Evolutionary conservation across 2,329 filamentous ascomycete genomes (phyloP).

Genomic region (Diaporthe destruens): DNA sequence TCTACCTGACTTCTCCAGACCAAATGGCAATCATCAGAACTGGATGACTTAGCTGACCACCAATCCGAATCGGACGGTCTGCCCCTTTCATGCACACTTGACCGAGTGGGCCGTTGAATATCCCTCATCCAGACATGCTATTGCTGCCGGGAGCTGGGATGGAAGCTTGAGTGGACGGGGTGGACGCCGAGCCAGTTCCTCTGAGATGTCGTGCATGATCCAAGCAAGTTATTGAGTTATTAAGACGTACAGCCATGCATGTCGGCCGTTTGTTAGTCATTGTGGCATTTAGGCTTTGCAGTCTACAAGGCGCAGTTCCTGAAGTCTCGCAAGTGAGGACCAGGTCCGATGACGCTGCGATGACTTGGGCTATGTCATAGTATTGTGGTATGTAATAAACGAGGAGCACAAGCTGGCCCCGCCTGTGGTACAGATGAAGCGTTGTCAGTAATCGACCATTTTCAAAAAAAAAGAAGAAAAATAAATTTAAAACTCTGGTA

Average conservation of each 20-base stretch:
- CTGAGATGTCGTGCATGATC: slow-evolving; percentile 17
- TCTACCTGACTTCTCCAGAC: background rate
- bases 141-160: slow-evolving; percentile 9
- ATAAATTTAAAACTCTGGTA: too few relatives aligned
- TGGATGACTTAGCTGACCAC: too few relatives aligned
- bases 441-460: background rate
- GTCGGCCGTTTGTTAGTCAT: background rate
- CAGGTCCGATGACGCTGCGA: slow-evolving; percentile 13
- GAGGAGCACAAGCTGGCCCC: slow-evolving; percentile 7
- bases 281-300: background rate
- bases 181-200: background rate
- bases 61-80: background rate
- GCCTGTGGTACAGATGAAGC: slow-evolving; percentile 1
- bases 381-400: background rate
- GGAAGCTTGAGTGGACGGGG: background rate
- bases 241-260: background rate
- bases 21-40: background rate
- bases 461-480: too few relatives aligned
- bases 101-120: background rate
- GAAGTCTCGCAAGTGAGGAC: background rate
- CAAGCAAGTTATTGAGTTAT: background rate
- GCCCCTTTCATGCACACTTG: slow-evolving; percentile 10
- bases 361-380: slow-evolving; percentile 17
- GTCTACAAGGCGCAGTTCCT: too few relatives aligned
- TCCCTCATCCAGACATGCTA: background rate